These are phyloP conservation scores for Paracoccidioides brasiliensis DNA, from an alignment of 2,329 filamentous ascomycete species.

Conservation along the genomic window DNA sequence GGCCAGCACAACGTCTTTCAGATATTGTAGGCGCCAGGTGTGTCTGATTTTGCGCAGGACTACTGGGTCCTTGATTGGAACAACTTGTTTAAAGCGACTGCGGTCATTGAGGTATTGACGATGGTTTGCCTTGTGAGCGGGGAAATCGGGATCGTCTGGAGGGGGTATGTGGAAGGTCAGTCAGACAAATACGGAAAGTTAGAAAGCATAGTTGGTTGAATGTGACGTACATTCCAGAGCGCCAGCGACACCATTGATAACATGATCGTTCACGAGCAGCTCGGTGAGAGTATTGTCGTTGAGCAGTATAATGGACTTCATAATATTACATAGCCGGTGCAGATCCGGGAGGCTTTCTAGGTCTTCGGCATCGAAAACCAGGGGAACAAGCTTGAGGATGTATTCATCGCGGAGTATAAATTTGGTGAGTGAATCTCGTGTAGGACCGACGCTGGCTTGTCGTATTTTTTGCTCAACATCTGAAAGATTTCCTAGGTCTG, in stretches of 20 bases:
- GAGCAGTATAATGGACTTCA: slow-evolving; percentile 88
- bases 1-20: slow-evolving; percentile 96
- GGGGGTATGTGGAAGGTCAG: slow-evolving; percentile 18
- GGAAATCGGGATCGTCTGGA: slow-evolving; percentile 84
- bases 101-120: slow-evolving; percentile 81
- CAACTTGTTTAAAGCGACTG: slow-evolving; percentile 89
- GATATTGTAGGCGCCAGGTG: slow-evolving; percentile 88
- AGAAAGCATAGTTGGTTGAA: neutral
- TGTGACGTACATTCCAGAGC: slow-evolving; percentile 62
- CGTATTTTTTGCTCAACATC: slow-evolving; percentile 82
- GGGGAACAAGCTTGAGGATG: slow-evolving; percentile 69
- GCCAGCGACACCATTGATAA: slow-evolving; percentile 83
- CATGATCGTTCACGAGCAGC: slow-evolving; percentile 77
- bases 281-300: slow-evolving; percentile 95
- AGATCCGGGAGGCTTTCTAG: slow-evolving; percentile 76
- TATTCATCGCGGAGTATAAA: slow-evolving; percentile 78
- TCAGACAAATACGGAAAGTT: slow-evolving; percentile 5
- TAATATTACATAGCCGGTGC: slow-evolving; percentile 89
- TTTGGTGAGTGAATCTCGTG: slow-evolving; percentile 77
- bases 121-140: slow-evolving; percentile 93
- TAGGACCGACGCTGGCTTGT: slow-evolving; percentile 52
- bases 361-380: slow-evolving; percentile 82
- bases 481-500: slow-evolving; percentile 66
- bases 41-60: slow-evolving; percentile 88
- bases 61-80: slow-evolving; percentile 69